Evolutionary conservation across 192 early-diverging fungal species (phyloP).

Genomic region (Coemansia asiatica): DNA sequence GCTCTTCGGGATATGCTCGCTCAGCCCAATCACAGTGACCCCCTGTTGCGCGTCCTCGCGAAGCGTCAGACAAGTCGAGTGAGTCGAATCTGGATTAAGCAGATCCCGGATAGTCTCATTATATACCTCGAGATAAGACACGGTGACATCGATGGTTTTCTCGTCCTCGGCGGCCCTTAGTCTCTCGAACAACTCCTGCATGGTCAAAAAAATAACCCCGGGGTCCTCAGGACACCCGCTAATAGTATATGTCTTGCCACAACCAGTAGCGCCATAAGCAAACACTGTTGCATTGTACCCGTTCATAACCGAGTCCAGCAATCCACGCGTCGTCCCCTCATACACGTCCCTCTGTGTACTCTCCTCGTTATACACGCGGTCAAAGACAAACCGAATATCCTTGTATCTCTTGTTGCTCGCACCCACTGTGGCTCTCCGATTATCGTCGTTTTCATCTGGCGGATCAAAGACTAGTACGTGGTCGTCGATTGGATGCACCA

Average conservation of each 20-base stretch:
- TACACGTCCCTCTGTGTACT: conserved; percentile 69
- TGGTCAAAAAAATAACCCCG: conserved; percentile 68
- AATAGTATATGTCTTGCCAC: conserved; percentile 89
- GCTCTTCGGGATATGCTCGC: conserved; percentile 59
- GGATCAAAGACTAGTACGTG: conserved; percentile 77
- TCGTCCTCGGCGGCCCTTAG: conserved; percentile 57
- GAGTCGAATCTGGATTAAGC: conserved; percentile 47
- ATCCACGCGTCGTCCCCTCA: conserved; percentile 66
- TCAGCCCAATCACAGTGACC: conserved; percentile 71
- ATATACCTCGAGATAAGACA: conserved; percentile 97
- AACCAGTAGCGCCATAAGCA: conserved; percentile 82
- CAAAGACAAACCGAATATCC: conserved; percentile 73
- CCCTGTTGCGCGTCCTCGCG: conserved; percentile 70
- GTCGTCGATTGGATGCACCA: conserved; percentile 67
- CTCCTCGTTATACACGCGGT: conserved; percentile 72
- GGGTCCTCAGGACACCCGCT: conserved; percentile 63
- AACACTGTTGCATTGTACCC: conserved; percentile 92
- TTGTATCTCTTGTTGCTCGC: conserved; percentile 68
- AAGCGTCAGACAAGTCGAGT: conserved; percentile 57
- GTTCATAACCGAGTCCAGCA: conserved; percentile 68
- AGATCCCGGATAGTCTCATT: conserved; percentile 92
- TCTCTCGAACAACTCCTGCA: conserved; percentile 64
- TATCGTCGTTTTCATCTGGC: conserved; percentile 57
- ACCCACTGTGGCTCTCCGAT: conserved; percentile 37
- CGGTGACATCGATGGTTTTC: conserved; percentile 59